phyloP scores from a whole-genome alignment of 495 filamentous ascomycete genomes.

The Tuber brumale region DNA sequence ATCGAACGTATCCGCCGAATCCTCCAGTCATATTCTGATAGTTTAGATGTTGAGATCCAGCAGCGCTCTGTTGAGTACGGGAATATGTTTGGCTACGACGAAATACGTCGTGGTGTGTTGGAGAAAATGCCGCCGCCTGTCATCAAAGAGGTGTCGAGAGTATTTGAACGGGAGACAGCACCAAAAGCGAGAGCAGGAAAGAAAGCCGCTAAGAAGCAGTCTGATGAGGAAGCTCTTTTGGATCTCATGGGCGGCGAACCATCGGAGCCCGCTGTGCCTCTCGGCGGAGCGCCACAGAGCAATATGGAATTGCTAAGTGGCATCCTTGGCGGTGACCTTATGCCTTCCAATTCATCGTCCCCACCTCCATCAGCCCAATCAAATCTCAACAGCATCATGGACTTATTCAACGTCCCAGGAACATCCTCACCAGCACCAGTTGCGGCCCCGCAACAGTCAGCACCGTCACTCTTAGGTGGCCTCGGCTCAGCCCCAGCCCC shows the following conservation, averaged over 20 bases:
- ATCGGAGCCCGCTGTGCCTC: conserved; percentile 40
- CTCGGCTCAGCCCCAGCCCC: conserved; percentile 42
- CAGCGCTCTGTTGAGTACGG: conserved; percentile 91
- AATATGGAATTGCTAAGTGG: conserved; percentile 84
- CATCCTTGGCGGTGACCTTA: conserved; percentile 59
- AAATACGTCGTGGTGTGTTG: conserved; percentile 80
- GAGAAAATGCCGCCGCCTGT: conserved; percentile 97
- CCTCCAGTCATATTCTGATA: conserved; percentile 65
- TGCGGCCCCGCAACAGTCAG: conserved; percentile 45
- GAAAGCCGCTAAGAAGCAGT: conserved; percentile 72
- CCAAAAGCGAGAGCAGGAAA: conserved; percentile 60
- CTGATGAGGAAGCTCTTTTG: conserved; percentile 83
- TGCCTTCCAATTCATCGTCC: conserved; percentile 48
- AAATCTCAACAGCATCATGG: conserved; percentile 77
- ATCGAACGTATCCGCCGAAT: conserved; percentile 76
- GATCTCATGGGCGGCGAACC: conserved; percentile 86
- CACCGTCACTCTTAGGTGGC: conserved; percentile 49
- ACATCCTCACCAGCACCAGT: conserved; percentile 44
- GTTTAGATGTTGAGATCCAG: conserved; percentile 89
- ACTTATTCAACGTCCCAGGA: conserved; percentile 58
- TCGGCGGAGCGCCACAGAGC: conserved; percentile 51
- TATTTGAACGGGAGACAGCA: conserved; percentile 56
- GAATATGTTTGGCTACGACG: conserved; percentile 83
- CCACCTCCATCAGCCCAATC: conserved; percentile 52
- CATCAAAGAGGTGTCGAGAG: conserved; percentile 82